Base-by-base conservation (phyloP, 169 alveolate species). In the Plasmodium cynomolgi region DNA sequence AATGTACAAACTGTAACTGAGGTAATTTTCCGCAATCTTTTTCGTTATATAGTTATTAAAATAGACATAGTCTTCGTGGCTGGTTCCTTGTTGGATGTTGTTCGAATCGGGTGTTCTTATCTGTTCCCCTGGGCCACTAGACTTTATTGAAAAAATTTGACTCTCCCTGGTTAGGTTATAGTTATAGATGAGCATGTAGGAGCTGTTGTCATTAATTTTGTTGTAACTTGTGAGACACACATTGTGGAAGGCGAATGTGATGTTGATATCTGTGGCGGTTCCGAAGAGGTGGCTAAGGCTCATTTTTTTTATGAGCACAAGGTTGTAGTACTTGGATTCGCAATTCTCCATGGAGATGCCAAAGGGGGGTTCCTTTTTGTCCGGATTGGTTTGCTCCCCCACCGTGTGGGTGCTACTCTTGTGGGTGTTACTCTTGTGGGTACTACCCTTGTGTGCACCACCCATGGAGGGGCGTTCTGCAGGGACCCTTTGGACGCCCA, bases 31-130 rank as follows among this genome's bases (percentile, higher is more conserved):
- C 8, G 72, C 75, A 15, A 90, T 90, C 23, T 90, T 90, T 58
- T 80, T 75, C 26, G 94, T 90, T 44, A 90, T 80, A 62, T 90
- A 90, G 73, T 90, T 90, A 33, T 90, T 90, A 50, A 90, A 90
- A 37, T 80, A 68, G 2, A 26, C n/a, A 7, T 33, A 75, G 13
- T 74, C 71, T 9, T 85, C 84, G 31, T 75, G 50, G 39, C 13
- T n/a, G n/a, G n/a, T n/a, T 33, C 9, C 8, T 33, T 75, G 26
- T 33, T 15, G 56, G 7, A 33, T 13, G 26, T n/a, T 75, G 7
- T 75, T 20, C 26, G 37, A 13, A 8, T 34, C 44, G 44, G 56
- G 20, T 75, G n/a, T 56, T 15, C 44, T 83, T n/a, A 79, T 23
- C 23, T 56, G 37, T 4, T 83, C 81, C 9, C 15, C 34, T 26